Conservation (phyloP, 768 basidiomycete genomes). For the Holtermannia corniformis region DNA sequence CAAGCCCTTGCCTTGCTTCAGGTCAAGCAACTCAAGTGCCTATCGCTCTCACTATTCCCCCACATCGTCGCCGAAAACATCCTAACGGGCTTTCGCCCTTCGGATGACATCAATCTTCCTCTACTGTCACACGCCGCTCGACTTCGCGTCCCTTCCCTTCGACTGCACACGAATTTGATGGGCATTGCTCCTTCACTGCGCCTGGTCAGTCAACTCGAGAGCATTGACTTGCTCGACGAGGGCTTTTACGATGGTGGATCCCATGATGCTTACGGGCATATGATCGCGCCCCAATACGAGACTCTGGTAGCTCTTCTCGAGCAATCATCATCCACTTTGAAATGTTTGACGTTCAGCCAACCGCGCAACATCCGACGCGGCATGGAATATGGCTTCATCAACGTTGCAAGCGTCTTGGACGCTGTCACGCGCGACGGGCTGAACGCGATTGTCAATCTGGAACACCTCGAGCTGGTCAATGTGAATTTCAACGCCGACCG, state of each 20-base stretch:
- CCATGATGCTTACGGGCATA: not conserved
- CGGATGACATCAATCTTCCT: not conserved
- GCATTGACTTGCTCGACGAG: not conserved
- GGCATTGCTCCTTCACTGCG: not conserved
- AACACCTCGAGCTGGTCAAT: not conserved
- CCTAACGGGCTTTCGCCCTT: not conserved
- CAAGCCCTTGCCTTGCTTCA: not conserved
- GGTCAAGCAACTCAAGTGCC: not conserved
- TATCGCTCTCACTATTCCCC: conserved; percentile 2
- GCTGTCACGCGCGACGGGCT: no score
- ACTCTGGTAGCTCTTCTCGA: not conserved
- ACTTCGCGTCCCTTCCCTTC: not conserved
- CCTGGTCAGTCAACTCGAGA: not conserved
- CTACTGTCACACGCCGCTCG: not conserved
- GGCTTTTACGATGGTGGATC: not conserved
- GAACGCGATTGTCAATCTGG: not conserved
- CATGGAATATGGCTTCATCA: not conserved
- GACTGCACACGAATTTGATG: not conserved
- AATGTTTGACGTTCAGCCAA: not conserved
- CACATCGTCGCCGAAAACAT: not conserved
- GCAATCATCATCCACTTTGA: not conserved
- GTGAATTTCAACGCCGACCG: not conserved
- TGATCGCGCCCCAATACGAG: not conserved
- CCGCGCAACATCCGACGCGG: not conserved
- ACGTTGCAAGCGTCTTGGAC: not conserved